These are phyloP conservation scores for Penicillium decumbens DNA, from an alignment of 2,329 filamentous ascomycete genomes.

Conservation along the genomic window DNA sequence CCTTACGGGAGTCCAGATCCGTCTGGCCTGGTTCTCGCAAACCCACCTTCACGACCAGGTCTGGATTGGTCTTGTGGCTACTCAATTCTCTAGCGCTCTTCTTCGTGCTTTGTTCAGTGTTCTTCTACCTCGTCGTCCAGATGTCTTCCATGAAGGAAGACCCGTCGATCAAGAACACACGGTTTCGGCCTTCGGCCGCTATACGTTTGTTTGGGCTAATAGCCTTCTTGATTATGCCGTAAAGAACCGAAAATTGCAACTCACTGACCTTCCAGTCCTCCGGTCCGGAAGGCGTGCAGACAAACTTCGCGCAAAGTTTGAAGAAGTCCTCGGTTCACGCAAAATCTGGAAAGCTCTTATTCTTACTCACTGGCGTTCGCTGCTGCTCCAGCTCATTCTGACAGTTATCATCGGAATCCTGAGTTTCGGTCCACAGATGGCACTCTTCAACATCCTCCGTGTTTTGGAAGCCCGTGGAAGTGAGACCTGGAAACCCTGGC, in stretches of 20 bases:
- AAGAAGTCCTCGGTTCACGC: slow-evolving; percentile 26
- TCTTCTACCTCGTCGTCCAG: slow-evolving; percentile 61
- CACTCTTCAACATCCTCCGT: slow-evolving; percentile 61
- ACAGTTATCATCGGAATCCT: slow-evolving; percentile 53
- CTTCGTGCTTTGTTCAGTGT: slow-evolving; percentile 40
- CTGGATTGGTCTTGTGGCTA: slow-evolving; percentile 47
- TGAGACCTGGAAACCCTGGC: slow-evolving; percentile 45
- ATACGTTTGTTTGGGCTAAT: slow-evolving; percentile 63
- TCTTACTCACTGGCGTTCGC: slow-evolving; percentile 52
- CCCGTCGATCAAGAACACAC: slow-evolving; percentile 62
- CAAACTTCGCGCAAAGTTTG: slow-evolving; percentile 49
- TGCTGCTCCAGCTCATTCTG: slow-evolving; percentile 58
- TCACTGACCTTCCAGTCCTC: slow-evolving; percentile 59
- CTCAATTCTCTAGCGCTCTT: slow-evolving; percentile 44
- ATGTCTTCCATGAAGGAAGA: slow-evolving; percentile 57
- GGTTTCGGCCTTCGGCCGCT: slow-evolving; percentile 56
- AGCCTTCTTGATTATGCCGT: slow-evolving; percentile 53
- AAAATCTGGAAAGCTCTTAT: slow-evolving; percentile 60
- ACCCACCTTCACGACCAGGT: slow-evolving; percentile 2
- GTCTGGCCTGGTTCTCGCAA: slow-evolving; percentile 29
- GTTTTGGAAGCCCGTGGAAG: slow-evolving; percentile 55
- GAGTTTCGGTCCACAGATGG: slow-evolving; percentile 67
- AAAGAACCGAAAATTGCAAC: slow-evolving; percentile 57
- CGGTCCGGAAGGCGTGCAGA: slow-evolving; percentile 53
- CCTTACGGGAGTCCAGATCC: slow-evolving; percentile 23